Conservation (phyloP, 2,329 filamentous ascomycete genomes). For the Hymenoscyphus occultus region DNA sequence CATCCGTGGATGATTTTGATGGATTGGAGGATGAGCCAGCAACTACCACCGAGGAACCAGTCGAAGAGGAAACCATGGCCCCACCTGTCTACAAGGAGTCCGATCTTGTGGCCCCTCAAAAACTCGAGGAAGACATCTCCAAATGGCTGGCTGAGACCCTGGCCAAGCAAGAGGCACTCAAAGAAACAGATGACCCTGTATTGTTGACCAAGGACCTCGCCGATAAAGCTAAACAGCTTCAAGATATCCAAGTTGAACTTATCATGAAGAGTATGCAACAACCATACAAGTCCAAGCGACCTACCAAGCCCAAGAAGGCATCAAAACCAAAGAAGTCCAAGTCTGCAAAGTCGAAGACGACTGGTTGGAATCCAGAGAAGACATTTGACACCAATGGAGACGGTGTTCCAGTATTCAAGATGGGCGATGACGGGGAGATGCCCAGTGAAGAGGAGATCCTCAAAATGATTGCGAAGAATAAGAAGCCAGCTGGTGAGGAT, state of each 20-base stretch:
- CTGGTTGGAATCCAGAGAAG: slow-evolving; percentile 36
- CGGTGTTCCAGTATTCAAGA: slow-evolving; percentile 37
- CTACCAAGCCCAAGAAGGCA: slow-evolving; percentile 39
- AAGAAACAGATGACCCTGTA: slow-evolving; percentile 68
- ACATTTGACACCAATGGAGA: slow-evolving; percentile 43
- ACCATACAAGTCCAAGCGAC: slow-evolving; percentile 38
- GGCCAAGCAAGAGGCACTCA: slow-evolving; percentile 67
- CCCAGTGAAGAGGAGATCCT: slow-evolving; percentile 50
- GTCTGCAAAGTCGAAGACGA: slow-evolving; percentile 32
- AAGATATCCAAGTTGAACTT: slow-evolving; percentile 66
- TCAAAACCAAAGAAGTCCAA: slow-evolving; percentile 36
- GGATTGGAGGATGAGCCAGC: slow-evolving; percentile 75
- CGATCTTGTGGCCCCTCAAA: slow-evolving; percentile 66
- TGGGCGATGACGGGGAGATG: slow-evolving; percentile 43
- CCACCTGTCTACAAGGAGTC: slow-evolving; percentile 68
- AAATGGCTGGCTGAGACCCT: slow-evolving; percentile 75
- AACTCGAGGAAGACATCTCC: slow-evolving; percentile 58
- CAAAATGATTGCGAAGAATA: slow-evolving; percentile 50
- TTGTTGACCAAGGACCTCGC: slow-evolving; percentile 70
- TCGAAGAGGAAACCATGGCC: slow-evolving; percentile 48
- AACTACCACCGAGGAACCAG: slow-evolving; percentile 33
- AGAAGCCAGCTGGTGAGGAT: slow-evolving; percentile 15
- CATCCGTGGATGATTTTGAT: slow-evolving; percentile 54
- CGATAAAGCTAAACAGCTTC: slow-evolving; percentile 66
- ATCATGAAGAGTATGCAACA: slow-evolving; percentile 65